Evolutionary conservation across 345 rosid genomes (phyloP), one percentile per base, ranked within the genome.

Genomic region (Eutrema heterophyllum): DNA sequence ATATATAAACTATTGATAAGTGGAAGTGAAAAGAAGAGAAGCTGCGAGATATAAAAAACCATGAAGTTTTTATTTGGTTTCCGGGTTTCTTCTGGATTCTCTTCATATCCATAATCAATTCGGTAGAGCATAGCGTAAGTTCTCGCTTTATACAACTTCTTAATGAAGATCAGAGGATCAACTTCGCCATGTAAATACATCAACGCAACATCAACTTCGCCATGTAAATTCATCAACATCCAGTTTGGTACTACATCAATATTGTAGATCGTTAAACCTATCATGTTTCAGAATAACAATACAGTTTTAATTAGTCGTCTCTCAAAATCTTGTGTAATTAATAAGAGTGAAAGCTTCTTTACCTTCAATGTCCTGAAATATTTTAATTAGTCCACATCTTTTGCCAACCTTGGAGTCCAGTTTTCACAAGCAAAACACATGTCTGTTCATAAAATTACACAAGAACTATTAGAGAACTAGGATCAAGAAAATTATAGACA

Each of bases 71-170:
- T 29, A 54, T 36, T 60, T 15, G 75, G 79, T 62, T 63, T 69
- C 10, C 75, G 51, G 35, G 6, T 12, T 29, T 15, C 79, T 61
- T 53, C 33, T 51, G 79, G 79, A 68, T 75, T 61, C 15, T 75
- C 43, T 76, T 69, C 74, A 29, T 69, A 62, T 61, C 79, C 74
- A 38, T 69, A 76, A 36, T 53, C 65, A 26, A 76, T 36, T 36
- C 75, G 43, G 65, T 5, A 69, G 27, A 45, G 70, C 50, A 53
- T 5, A 44, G 61, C 14, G 64, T 53, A 61, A 53, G 2, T 12
- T 53, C 56, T 76, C 0, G 79, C 74, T 62, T 27, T 54, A 54
- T 33, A 59, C 40, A 76, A 13, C 64, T 53, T 76, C 36, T 45
- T 54, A 16, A 69, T 53, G 65, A 76, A 61, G 36, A 62, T 29